phyloP scores from a whole-genome alignment of 192 early-diverging fungal genomes.

The Borealophlyctis nickersoniae region DNA sequence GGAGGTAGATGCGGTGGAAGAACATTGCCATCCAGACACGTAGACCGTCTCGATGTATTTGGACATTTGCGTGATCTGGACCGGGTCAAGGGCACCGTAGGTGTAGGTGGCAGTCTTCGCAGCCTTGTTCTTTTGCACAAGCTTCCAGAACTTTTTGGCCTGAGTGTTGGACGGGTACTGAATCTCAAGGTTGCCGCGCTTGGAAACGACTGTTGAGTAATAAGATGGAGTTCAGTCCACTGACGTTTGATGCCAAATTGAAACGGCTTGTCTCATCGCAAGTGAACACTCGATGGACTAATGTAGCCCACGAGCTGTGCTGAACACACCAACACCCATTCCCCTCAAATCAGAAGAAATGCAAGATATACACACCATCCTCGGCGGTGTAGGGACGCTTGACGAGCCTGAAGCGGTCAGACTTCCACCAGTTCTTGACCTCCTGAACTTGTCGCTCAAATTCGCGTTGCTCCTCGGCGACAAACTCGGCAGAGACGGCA shows the following conservation, averaged over 20 bases:
- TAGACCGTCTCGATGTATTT: slow-evolving; percentile 96
- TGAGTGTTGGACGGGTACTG: slow-evolving; percentile 78
- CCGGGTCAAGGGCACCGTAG: slow-evolving; percentile 91
- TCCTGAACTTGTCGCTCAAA: slow-evolving; percentile 79
- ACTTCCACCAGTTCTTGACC: slow-evolving; percentile 87
- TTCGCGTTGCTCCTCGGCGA: slow-evolving; percentile 49
- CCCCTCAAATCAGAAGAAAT: no score
- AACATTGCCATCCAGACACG: slow-evolving; percentile 98
- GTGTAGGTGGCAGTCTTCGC: slow-evolving; percentile 82
- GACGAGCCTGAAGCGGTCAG: slow-evolving; percentile 76
- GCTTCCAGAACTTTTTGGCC: slow-evolving; percentile 91
- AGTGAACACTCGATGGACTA: no score
- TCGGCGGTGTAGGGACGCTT: slow-evolving; percentile 75
- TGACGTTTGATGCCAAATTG: no score
- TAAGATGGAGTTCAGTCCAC: no score
- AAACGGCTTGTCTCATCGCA: no score
- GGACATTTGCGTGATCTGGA: slow-evolving; percentile 95
- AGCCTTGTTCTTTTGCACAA: slow-evolving; percentile 74
- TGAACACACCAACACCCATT: no score
- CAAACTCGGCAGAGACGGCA: slow-evolving; percentile 19
- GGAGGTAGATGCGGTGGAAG: slow-evolving; percentile 87
- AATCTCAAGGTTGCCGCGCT: slow-evolving; percentile 76
- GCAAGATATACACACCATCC: slow-evolving; percentile 48
- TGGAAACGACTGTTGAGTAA: slow-evolving; percentile 79
- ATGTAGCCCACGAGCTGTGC: no score